Percentiles rank a stretch among this genome's conserved stretches.
phyloP scores from a whole-genome alignment of 257 asterid species.

The Mentha longifolia region DNA sequence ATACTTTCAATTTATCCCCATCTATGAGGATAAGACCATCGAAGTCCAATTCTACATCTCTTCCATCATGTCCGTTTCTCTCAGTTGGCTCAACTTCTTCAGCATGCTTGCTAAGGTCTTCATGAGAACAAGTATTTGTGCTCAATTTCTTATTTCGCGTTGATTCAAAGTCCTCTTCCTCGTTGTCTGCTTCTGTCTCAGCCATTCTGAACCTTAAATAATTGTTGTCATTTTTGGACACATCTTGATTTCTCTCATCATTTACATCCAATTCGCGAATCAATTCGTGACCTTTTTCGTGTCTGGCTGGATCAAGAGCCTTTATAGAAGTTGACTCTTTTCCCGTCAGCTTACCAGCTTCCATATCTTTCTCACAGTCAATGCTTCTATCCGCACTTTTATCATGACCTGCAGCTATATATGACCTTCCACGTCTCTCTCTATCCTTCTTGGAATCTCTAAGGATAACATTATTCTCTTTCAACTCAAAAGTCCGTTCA shows the following conservation, averaged over 20 bases:
- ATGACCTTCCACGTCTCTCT: conserved; percentile 36
- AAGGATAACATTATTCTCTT: conserved; percentile 33
- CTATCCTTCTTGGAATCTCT: conserved; percentile 29
- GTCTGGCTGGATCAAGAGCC: conserved; percentile 27
- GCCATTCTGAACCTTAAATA: conserved; percentile 34
- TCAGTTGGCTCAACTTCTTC: conserved; percentile 42
- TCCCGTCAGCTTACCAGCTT: conserved; percentile 38
- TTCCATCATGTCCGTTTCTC: conserved; percentile 38
- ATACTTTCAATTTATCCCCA: conserved; percentile 37
- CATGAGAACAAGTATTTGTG: conserved; percentile 39
- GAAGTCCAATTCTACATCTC: conserved; percentile 36
- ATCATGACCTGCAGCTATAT: conserved; percentile 36
- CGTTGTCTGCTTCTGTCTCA: conserved; percentile 31
- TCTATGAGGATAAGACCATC: conserved; percentile 33
- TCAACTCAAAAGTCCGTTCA: conserved; percentile 37
- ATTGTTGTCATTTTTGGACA: conserved; percentile 30
- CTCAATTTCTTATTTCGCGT: conserved; percentile 32
- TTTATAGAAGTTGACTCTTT: conserved; percentile 35
- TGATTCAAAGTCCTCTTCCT: conserved; percentile 36
- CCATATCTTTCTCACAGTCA: conserved; percentile 33
- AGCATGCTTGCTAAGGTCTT: conserved; percentile 38
- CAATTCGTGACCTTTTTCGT: conserved; percentile 33
- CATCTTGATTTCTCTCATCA: conserved; percentile 39
- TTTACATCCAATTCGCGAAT: conserved; percentile 36
- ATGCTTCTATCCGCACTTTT: conserved; percentile 35